Evolutionary conservation across 73 alveolate genomes (phyloP).

Genomic region (Blepharisma stoltei): DNA sequence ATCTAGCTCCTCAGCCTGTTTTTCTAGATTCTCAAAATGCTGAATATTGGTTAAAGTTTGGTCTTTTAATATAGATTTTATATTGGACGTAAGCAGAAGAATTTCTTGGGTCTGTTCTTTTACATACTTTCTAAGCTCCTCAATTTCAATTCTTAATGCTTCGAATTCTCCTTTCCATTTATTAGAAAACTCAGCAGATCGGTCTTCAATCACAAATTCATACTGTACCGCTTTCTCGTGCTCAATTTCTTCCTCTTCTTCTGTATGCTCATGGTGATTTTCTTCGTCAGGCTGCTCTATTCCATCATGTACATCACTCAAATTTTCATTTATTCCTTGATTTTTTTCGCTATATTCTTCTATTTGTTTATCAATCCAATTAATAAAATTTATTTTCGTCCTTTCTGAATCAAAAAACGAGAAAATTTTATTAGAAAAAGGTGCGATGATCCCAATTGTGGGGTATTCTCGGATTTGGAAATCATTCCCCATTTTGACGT

Average conservation of each 20-base stretch:
- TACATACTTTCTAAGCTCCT: background rate
- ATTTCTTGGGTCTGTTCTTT: conserved; percentile 22
- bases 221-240: background rate
- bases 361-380: conserved; percentile 16
- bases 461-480: conserved; percentile 8
- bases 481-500: background rate
- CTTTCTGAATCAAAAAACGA: background rate
- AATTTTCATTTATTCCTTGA: background rate
- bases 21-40: background rate
- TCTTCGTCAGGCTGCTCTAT: background rate
- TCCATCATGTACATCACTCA: background rate
- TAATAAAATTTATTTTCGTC: background rate
- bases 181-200: background rate
- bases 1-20: background rate
- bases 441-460: background rate
- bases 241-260: conserved; percentile 13
- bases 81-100: background rate
- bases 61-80: background rate
- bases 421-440: background rate
- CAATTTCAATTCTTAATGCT: background rate
- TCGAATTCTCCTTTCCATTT: conserved; percentile 27
- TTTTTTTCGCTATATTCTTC: background rate
- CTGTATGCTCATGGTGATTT: background rate
- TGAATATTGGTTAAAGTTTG: background rate
- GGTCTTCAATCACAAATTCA: conserved; percentile 20